Percentiles rank a stretch among this genome's conserved stretches.
Evolutionary conservation across 129 eudicot genomes (phyloP).

Genomic region (Ambrosia trifida): DNA sequence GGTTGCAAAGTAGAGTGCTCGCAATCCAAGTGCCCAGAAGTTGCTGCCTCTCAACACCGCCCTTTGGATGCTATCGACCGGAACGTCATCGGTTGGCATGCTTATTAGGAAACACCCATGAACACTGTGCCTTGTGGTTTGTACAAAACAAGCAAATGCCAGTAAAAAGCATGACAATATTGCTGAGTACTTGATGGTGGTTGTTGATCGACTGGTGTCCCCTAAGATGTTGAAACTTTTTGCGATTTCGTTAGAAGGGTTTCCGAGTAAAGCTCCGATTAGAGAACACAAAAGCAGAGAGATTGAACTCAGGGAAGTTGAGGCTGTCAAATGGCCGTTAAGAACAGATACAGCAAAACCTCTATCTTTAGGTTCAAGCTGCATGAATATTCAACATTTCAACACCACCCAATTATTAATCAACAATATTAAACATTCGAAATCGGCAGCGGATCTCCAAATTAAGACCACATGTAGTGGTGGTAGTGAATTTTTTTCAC

Average conservation of each 20-base stretch:
- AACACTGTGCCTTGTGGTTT: conserved; percentile 53
- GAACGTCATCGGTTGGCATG: conserved; percentile 62
- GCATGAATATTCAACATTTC: too few relatives aligned
- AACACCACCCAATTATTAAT: background rate
- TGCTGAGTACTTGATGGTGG: conserved; percentile 57
- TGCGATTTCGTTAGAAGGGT: conserved; percentile 37
- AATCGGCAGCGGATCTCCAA: too few relatives aligned
- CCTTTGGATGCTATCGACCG: conserved; percentile 42
- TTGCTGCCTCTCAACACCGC: conserved; percentile 65
- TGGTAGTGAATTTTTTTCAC: too few relatives aligned
- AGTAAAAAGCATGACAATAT: conserved; percentile 56
- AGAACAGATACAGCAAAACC: conserved; percentile 54
- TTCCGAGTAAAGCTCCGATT: conserved; percentile 74
- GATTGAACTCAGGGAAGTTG: conserved; percentile 62
- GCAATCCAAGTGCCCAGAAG: conserved; percentile 62
- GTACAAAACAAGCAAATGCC: conserved; percentile 67
- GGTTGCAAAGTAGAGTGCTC: conserved; percentile 67
- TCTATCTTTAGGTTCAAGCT: conserved; percentile 64
- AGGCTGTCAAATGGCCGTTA: conserved; percentile 57
- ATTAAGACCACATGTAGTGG: too few relatives aligned
- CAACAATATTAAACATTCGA: background rate
- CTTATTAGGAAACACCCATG: conserved; percentile 70
- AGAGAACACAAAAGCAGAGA: conserved; percentile 60
- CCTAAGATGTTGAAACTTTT: conserved; percentile 50
- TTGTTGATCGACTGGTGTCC: conserved; percentile 41